phyloP scores from a whole-genome alignment of 2,329 filamentous ascomycete species.

The Sphaerulina populicola region DNA sequence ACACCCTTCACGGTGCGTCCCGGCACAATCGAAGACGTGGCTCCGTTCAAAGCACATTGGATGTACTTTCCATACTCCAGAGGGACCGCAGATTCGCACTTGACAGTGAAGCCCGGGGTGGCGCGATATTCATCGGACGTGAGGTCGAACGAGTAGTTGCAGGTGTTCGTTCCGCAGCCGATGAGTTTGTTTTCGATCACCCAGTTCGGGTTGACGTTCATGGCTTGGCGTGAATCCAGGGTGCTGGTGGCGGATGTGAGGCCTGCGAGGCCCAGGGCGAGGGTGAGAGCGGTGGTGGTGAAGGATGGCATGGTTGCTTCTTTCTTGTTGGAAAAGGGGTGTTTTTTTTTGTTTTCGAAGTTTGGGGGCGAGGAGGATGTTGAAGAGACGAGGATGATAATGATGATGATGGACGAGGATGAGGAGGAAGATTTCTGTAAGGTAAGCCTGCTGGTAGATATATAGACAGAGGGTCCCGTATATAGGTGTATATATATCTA shows the following conservation, averaged over 20 bases:
- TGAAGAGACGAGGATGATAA: background rate
- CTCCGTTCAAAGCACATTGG: background rate
- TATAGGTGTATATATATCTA: no score
- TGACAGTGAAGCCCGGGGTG: no score
- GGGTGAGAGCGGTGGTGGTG: background rate
- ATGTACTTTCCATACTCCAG: background rate
- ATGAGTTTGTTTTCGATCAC: background rate
- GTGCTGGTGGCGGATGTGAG: background rate
- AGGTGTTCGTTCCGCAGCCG: slow-evolving; percentile 2
- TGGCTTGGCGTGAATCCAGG: background rate
- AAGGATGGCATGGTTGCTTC: background rate
- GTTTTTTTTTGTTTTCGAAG: background rate
- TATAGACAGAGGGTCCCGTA: no score
- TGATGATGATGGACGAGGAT: no score
- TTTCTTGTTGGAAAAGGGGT: background rate
- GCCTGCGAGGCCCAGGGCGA: background rate
- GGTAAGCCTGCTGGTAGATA: no score
- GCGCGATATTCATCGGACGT: background rate
- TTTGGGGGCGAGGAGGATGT: background rate
- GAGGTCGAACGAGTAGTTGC: slow-evolving; percentile 1
- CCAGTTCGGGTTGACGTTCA: background rate
- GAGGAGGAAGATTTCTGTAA: no score
- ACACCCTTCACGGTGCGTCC: background rate
- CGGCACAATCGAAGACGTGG: background rate
- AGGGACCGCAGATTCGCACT: background rate